Evolutionary conservation across 2,329 filamentous ascomycete species (phyloP).

Genomic region (Pseudogymnoascus sp.): DNA sequence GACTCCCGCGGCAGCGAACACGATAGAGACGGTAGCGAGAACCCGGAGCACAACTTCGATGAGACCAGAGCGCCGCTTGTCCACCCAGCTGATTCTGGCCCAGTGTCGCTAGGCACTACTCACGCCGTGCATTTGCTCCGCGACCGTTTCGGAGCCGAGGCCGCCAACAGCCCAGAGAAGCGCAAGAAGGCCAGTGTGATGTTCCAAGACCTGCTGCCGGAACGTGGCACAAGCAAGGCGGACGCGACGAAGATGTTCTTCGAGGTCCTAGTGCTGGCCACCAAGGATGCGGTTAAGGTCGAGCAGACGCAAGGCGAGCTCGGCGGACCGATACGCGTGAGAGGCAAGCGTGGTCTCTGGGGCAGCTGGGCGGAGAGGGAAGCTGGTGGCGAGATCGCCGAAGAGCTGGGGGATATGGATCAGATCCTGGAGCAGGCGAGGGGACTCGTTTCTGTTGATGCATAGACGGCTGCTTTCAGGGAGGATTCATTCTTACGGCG

Average conservation of each 20-base stretch:
- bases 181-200: conserved; percentile 69
- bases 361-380: conserved; percentile 85
- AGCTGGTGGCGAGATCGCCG: conserved; percentile 49
- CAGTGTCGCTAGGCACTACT: conserved; percentile 84
- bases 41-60: conserved; percentile 58
- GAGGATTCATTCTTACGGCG: background rate
- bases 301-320: conserved; percentile 69
- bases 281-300: conserved; percentile 96
- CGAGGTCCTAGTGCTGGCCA: conserved; percentile 88
- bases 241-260: conserved; percentile 99
- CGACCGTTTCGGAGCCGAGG: conserved; percentile 72
- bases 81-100: conserved; percentile 74
- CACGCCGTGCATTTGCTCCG: conserved; percentile 92
- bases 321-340: conserved; percentile 71
- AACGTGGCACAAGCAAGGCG: conserved; percentile 68
- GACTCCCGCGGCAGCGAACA: conserved; percentile 28
- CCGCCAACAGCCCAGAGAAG: conserved; percentile 59
- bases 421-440: conserved; percentile 5
- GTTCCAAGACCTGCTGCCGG: conserved; percentile 86
- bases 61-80: conserved; percentile 68
- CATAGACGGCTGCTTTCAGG: background rate
- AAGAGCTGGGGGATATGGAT: conserved; percentile 9
- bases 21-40: conserved; percentile 28
- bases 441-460: conserved; percentile 1
- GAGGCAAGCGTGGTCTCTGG: conserved; percentile 93